These are phyloP conservation scores for Arthrinium phaeospermum DNA, from an alignment of 2,329 filamentous ascomycete species.

Conservation along the genomic window DNA sequence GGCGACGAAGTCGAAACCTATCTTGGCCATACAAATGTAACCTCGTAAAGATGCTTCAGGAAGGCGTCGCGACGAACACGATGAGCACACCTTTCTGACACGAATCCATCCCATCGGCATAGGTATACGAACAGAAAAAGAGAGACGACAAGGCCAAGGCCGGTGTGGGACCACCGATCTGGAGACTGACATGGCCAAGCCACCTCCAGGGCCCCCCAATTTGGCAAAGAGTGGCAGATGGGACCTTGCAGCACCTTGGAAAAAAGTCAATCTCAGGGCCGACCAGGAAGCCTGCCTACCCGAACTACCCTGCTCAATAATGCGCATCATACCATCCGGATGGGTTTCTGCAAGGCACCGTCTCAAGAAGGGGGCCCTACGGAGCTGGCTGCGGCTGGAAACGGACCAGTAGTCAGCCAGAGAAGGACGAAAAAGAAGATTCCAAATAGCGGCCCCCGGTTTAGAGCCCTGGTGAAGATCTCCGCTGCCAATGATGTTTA, in stretches of 20 bases:
- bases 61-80: background rate
- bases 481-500: constrained; percentile 14
- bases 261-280: constrained; percentile 16
- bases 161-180: constrained; percentile 6
- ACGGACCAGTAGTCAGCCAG: background rate
- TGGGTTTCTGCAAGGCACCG: constrained; percentile 12
- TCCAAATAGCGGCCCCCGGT: constrained; percentile 9
- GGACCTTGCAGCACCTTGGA: constrained; percentile 4
- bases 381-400: background rate
- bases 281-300: constrained; percentile 15
- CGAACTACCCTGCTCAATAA: constrained; percentile 12
- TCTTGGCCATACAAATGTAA: constrained; percentile 4
- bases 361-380: constrained; percentile 4
- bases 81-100: background rate
- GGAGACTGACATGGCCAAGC: constrained; percentile 14
- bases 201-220: constrained; percentile 8
- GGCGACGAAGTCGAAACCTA: constrained; percentile 7
- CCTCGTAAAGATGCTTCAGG: background rate
- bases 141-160: background rate
- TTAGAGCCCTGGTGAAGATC: background rate
- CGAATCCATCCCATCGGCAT: background rate
- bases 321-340: constrained; percentile 14
- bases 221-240: background rate
- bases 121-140: background rate
- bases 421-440: constrained; percentile 5